These are phyloP conservation scores for Meredithiella fracta DNA, from an alignment of 2,329 filamentous ascomycete genomes.

Conservation along the genomic window DNA sequence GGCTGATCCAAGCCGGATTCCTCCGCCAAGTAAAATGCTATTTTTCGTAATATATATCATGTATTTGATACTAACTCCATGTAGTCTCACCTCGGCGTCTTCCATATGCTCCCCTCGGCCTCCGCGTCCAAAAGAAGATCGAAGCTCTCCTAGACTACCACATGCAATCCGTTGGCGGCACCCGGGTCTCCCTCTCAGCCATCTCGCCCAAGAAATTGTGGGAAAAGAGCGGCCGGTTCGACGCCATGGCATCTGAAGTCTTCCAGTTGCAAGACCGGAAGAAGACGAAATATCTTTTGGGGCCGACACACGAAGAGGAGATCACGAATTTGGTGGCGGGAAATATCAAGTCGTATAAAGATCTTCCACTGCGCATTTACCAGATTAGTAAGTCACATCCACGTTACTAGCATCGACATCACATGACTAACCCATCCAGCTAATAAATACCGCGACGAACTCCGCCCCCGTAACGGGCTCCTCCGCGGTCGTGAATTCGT, in stretches of 20 bases:
- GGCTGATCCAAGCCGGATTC: constrained; percentile 47
- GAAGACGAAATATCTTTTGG: constrained; percentile 55
- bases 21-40: constrained; percentile 44
- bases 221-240: constrained; percentile 67
- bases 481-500: constrained; percentile 78
- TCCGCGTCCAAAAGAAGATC: constrained; percentile 76
- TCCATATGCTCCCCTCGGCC: constrained; percentile 81
- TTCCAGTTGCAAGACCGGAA: constrained; percentile 71
- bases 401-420: background rate
- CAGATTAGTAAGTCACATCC: constrained; percentile 51
- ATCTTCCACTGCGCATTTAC: constrained; percentile 72
- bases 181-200: constrained; percentile 66
- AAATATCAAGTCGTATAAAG: constrained; percentile 65
- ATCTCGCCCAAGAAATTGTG: constrained; percentile 75
- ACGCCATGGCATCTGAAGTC: constrained; percentile 56
- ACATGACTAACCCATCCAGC: constrained; percentile 29
- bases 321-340: constrained; percentile 67
- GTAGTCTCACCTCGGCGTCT: constrained; percentile 73
- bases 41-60: background rate
- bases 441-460: constrained; percentile 88
- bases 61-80: background rate
- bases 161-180: constrained; percentile 70
- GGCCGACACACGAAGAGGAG: constrained; percentile 93
- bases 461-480: constrained; percentile 72
- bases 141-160: constrained; percentile 74